Percentiles rank a stretch among this genome's conserved stretches.
Evolutionary conservation across 768 basidiomycete species (phyloP).

Genomic region (Lactarius trivialis): DNA sequence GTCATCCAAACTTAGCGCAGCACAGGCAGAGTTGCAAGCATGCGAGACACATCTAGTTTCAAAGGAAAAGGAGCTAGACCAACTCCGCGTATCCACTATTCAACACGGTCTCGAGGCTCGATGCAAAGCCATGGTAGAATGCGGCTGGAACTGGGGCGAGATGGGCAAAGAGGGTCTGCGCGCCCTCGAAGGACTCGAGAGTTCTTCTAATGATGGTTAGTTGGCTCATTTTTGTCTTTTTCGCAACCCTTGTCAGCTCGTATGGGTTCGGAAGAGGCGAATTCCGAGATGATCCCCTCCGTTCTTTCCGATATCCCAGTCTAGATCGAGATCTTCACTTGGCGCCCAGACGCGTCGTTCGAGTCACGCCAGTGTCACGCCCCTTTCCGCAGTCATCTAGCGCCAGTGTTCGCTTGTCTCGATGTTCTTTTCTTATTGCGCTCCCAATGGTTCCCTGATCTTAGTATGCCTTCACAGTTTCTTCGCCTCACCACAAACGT

Average conservation of each 20-base stretch:
- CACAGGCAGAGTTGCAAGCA: constrained; percentile 74
- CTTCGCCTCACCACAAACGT: constrained; percentile 6
- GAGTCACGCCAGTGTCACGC: neutral
- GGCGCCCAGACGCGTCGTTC: constrained; percentile 9
- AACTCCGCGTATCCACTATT: constrained; percentile 46
- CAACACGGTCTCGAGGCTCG: constrained; percentile 56
- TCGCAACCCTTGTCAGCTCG: constrained; percentile 9
- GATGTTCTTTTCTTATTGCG: neutral
- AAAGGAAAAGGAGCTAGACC: constrained; percentile 61
- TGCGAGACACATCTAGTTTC: constrained; percentile 68
- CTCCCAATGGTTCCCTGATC: constrained; percentile 1
- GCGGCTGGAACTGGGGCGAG: constrained; percentile 62
- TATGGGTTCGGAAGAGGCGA: neutral
- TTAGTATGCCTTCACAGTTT: constrained; percentile 19
- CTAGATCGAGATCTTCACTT: neutral
- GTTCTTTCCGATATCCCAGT: neutral
- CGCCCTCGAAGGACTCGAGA: constrained; percentile 30
- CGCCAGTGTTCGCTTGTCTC: neutral
- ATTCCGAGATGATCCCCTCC: neutral
- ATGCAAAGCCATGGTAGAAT: constrained; percentile 59
- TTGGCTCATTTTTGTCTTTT: constrained; percentile 5
- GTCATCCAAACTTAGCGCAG: constrained; percentile 47
- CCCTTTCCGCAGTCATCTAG: neutral
- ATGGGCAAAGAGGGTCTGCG: constrained; percentile 59
- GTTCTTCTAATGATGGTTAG: constrained; percentile 26